Evolutionary conservation across 1,139 yeast genomes (phyloP), one percentile per base, ranked within the genome.

Genomic region (Sugiyamaella castrensis): DNA sequence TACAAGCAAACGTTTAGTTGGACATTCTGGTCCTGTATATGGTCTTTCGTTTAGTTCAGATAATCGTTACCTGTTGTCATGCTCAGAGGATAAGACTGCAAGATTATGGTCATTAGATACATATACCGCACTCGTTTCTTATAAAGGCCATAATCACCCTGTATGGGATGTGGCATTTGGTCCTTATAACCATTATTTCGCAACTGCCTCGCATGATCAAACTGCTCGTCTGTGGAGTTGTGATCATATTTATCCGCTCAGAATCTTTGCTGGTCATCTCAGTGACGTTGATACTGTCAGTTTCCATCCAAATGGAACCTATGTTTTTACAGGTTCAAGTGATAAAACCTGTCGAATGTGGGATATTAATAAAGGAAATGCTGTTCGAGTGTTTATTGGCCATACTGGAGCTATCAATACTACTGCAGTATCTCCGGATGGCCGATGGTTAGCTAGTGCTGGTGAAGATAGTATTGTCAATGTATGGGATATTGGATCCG

Each of bases 181-280:
- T 3, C 98, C 98, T 1, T 73, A 87, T 62, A 98, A 98, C 2
- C 98, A 92, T 69, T 94, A 94, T 71, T 94, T 94, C 69, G 97
- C 95, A 10, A 89, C 97, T 0, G 97, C 95, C 0, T 88, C 97
- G 3, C 97, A 91, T 63, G 99, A 94, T 64, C 97, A 91, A 66
- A 94, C 98, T 0, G 98, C 98, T 0, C 76, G 98, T 55, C 74
- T 94, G 53, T 94, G 99, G 99, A 91, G 96, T 34, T 89, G 96
- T 54, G 98, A 94, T 67, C 99, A 94, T 68, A 91, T 94, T 40
- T 91, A 92, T 65, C 98, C 98, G 31, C 75, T 94, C 58, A 76
- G 98, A 58, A 88, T 94, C 34, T 91, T 94, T 73, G 98, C 98
- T 0, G 99, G 99, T 0, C 99, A 94, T 69, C 78, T 91, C 59